A percentile compares a stretch with the other conserved stretches of the same genome.
These are phyloP conservation scores for Eucalyptus lansdowneana DNA, from an alignment of 345 rosid genomes.

Conservation along the genomic window DNA sequence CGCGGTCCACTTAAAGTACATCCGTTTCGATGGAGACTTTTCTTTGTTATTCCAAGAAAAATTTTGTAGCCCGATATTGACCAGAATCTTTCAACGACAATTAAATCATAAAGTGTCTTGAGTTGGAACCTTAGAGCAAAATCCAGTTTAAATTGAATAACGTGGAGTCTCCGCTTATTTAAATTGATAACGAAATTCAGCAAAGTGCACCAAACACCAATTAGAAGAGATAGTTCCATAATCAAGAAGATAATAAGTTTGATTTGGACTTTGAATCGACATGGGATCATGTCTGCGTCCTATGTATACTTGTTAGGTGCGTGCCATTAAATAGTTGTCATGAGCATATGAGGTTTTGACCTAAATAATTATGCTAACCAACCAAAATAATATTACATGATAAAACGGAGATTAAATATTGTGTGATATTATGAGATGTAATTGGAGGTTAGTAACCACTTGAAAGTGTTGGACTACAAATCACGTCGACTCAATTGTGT, in stretches of 20 bases:
- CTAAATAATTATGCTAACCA: no score
- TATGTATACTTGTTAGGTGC: no score
- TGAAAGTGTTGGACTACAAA: no score
- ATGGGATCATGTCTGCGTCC: no score
- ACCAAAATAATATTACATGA: no score
- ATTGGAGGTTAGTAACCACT: no score
- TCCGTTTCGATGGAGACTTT: not conserved
- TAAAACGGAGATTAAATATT: no score
- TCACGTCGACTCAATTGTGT: fast-evolving
- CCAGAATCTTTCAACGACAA: not conserved
- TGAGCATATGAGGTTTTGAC: no score
- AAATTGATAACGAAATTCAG: not conserved
- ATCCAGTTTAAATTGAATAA: fast-evolving
- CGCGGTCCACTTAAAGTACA: not conserved
- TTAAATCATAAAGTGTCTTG: fast-evolving
- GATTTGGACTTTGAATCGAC: not conserved
- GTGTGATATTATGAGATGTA: no score
- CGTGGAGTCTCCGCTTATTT: fast-evolving
- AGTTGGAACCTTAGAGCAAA: fast-evolving
- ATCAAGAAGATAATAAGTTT: not conserved
- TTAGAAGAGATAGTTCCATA: fast-evolving
- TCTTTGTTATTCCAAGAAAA: not conserved
- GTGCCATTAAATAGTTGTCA: no score
- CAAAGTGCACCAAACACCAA: fast-evolving
- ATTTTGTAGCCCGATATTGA: not conserved